Base-by-base conservation (phyloP, 805 yeast species). In the Metschnikowia rubicola region DNA sequence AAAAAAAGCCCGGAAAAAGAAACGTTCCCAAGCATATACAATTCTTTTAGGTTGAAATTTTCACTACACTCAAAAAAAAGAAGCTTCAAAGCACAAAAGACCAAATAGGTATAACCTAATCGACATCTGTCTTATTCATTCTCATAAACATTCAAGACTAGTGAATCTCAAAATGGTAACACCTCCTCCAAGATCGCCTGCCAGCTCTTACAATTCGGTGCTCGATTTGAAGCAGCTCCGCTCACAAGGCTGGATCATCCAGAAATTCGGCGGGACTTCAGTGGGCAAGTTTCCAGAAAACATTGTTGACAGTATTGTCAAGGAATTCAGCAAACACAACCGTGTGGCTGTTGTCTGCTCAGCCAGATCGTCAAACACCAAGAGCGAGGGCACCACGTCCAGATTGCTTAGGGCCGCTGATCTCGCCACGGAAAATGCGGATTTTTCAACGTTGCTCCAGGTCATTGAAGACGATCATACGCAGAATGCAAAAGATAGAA, bases 201-300 rank as follows among this genome's bases (percentile, higher is more conserved):
- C 57, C 11, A 58, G 56, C 39, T 67, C 74, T 2, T 73, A 69
- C 46, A 71, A 70, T 46, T 71, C 76, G 2, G 74, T 73, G 35
- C 61, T 68, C 30, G 77, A 73, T 52, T 58, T 73, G 37, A 63
- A 61, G 31, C 47, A 53, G 17, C 57, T 55, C 11, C 43, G 54
- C 13, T 39, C 61, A 28, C 44, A 50, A 13, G 72, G 72, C 8
- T 73, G 77, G 77, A 55, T 72, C 36, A 61, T 94, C 7, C 99
- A 94, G 66, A 94, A 94, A 67, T 94, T 88, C 61, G 99, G 99
- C 41, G 99, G 99, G 44, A 94, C 99, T 12, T 84, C 94, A 39
- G 97, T 94, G 30, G 99, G 99, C 19, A 94, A 94, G 65, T 91
- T 94, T 66, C 88, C 97, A 9, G 82, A 78, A 43, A 79, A 84